Evolutionary conservation across 306 rosid genomes (phyloP).

Genomic region (Ormosia emarginata): DNA sequence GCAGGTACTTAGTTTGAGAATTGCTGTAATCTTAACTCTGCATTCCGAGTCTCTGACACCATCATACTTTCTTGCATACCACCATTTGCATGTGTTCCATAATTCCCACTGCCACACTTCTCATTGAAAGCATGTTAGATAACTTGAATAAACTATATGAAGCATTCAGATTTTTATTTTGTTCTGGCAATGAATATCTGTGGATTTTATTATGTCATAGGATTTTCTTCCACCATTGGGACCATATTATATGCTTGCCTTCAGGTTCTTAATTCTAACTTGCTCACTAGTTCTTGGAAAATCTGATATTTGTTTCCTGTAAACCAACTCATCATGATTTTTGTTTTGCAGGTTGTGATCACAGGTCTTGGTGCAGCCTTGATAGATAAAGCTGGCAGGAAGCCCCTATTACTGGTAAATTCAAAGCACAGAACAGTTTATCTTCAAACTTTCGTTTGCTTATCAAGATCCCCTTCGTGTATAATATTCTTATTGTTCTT

Average conservation of each 20-base stretch:
- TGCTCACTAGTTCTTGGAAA: neutral
- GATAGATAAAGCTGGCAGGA: slow-evolving; percentile 74
- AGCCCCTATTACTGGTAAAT: slow-evolving; percentile 77
- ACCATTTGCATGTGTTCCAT: neutral
- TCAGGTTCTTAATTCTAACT: slow-evolving; percentile 55
- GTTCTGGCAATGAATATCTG: neutral
- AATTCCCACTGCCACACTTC: neutral
- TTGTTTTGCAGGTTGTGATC: slow-evolving; percentile 52
- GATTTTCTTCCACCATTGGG: slow-evolving; percentile 63
- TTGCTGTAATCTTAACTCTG: neutral
- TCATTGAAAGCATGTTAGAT: neutral
- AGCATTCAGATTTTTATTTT: slow-evolving; percentile 1
- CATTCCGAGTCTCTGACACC: slow-evolving; percentile 2
- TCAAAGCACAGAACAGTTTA: neutral
- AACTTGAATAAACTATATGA: slow-evolving; percentile 5
- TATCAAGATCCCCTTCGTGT: neutral
- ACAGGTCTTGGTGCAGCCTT: slow-evolving; percentile 61
- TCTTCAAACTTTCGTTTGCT: neutral
- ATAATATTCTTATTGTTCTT: slow-evolving; percentile 2
- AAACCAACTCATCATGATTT: neutral
- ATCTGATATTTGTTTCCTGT: neutral
- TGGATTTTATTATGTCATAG: slow-evolving; percentile 32
- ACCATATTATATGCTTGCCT: slow-evolving; percentile 57
- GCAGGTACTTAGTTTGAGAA: slow-evolving; percentile 54
- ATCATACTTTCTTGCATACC: neutral